phyloP scores from a whole-genome alignment of 192 early-diverging fungal species.

The Podila epicladia region DNA sequence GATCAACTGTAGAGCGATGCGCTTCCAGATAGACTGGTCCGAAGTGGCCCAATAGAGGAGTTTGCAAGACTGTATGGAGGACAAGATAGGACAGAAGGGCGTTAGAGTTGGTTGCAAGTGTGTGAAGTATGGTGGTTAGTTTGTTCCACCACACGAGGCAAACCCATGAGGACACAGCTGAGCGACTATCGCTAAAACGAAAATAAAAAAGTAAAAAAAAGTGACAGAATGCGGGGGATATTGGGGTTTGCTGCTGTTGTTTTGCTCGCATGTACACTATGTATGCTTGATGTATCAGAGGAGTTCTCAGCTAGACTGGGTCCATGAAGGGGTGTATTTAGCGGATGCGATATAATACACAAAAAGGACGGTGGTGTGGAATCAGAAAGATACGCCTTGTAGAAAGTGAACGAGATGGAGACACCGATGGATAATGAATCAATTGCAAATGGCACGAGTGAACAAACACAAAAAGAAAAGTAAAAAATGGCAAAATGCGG shows the following conservation, averaged over 20 bases:
- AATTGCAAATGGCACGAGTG: too few relatives aligned
- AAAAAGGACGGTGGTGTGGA: too few relatives aligned
- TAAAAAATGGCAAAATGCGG: constrained; percentile 49
- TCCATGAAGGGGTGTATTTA: too few relatives aligned
- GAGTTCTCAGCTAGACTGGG: neutral
- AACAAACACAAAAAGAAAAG: neutral
- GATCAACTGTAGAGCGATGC: constrained; percentile 37
- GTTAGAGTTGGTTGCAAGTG: neutral
- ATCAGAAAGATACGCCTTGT: too few relatives aligned
- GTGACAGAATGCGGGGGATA: neutral
- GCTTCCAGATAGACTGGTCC: constrained; percentile 45
- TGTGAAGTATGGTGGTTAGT: neutral
- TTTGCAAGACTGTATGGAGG: constrained; percentile 20
- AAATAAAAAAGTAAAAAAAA: neutral
- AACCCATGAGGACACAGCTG: neutral
- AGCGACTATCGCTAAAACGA: neutral
- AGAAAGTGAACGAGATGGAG: too few relatives aligned
- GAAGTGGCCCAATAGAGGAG: constrained; percentile 41
- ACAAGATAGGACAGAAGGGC: neutral
- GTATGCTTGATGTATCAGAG: neutral
- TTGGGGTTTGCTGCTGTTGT: neutral
- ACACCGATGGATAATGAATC: too few relatives aligned
- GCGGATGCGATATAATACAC: too few relatives aligned
- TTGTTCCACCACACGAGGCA: neutral
- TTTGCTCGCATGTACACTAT: neutral